A percentile compares a stretch with the other conserved stretches of the same genome.
Evolutionary conservation across 345 rosid genomes (phyloP).

Genomic region (Diplotaxis tenuifolia): DNA sequence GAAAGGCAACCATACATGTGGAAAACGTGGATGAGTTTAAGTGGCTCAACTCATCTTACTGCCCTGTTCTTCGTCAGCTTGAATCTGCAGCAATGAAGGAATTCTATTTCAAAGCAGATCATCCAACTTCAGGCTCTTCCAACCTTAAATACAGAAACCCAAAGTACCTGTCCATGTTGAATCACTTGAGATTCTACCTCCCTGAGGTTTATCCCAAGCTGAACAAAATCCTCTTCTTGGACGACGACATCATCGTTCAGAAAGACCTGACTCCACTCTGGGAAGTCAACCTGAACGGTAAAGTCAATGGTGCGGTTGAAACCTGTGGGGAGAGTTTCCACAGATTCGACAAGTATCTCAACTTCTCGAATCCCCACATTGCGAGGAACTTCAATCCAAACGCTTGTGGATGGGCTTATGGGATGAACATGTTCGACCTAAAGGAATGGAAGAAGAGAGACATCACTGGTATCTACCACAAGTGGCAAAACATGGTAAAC

Average conservation of each 20-base stretch:
- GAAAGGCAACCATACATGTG: constrained; percentile 88
- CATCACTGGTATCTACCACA: constrained; percentile 94
- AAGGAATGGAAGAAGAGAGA: constrained; percentile 89
- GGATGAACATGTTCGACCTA: constrained; percentile 94
- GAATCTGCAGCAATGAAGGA: constrained; percentile 94
- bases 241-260: constrained; percentile 96
- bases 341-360: constrained; percentile 90
- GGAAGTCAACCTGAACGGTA: constrained; percentile 79
- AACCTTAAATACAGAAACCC: constrained; percentile 96
- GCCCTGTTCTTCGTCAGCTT: constrained; percentile 94
- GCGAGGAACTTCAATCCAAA: constrained; percentile 85
- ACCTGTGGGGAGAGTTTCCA: constrained; percentile 99
- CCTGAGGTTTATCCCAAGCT: constrained; percentile 89
- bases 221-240: constrained; percentile 88
- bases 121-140: constrained; percentile 83
- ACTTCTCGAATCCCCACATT: constrained; percentile 89
- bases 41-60: constrained; percentile 98
- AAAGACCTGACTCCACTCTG: constrained; percentile 88
- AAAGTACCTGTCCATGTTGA: constrained; percentile 95
- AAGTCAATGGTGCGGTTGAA: constrained; percentile 97
- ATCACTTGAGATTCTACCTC: constrained; percentile 91
- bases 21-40: constrained; percentile 96
- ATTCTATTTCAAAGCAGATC: constrained; percentile 93
- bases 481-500: constrained; percentile 97
- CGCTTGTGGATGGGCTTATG: constrained; percentile 99